A percentile compares a stretch with the other conserved stretches of the same genome.
These are phyloP conservation scores for Naganishia randhawae DNA, from an alignment of 768 basidiomycete genomes.

Conservation along the genomic window DNA sequence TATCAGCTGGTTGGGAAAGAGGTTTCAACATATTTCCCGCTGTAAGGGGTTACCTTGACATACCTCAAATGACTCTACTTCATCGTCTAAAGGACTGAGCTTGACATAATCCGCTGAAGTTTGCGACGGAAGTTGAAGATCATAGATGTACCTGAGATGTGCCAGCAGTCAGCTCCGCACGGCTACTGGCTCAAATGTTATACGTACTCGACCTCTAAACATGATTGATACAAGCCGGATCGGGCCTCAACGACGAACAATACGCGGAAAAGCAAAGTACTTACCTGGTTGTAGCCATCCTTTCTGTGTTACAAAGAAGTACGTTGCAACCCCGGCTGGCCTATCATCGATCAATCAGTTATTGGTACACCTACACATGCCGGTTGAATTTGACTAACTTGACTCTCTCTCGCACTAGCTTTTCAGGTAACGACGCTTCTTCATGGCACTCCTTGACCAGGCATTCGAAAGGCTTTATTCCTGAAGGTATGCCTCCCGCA, in stretches of 20 bases:
- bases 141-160: conserved; percentile 69
- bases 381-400: conserved; percentile 41
- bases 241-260: neutral
- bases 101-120: conserved; percentile 54
- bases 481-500: conserved; percentile 85
- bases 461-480: conserved; percentile 66
- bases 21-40: neutral
- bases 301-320: conserved; percentile 66
- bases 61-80: conserved; percentile 90
- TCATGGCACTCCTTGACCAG: conserved; percentile 89
- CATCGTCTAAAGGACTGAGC: conserved; percentile 79
- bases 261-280: conserved; percentile 16
- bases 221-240: neutral
- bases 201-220: conserved; percentile 73
- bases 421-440: conserved; percentile 75
- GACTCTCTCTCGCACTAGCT: conserved; percentile 53
- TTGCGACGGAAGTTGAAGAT: conserved; percentile 64
- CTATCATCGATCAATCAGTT: conserved; percentile 21
- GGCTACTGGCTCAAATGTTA: neutral
- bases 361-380: too few species aligned
- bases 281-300: conserved; percentile 67
- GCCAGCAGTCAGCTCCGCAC: neutral
- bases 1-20: conserved; percentile 58
- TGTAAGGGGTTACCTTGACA: conserved; percentile 31
- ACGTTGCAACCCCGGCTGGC: conserved; percentile 68